A percentile compares a stretch with the other conserved stretches of the same genome.
These are phyloP conservation scores for Desmodesmus armatus DNA, from an alignment of 139 green algal species.

Conservation along the genomic window DNA sequence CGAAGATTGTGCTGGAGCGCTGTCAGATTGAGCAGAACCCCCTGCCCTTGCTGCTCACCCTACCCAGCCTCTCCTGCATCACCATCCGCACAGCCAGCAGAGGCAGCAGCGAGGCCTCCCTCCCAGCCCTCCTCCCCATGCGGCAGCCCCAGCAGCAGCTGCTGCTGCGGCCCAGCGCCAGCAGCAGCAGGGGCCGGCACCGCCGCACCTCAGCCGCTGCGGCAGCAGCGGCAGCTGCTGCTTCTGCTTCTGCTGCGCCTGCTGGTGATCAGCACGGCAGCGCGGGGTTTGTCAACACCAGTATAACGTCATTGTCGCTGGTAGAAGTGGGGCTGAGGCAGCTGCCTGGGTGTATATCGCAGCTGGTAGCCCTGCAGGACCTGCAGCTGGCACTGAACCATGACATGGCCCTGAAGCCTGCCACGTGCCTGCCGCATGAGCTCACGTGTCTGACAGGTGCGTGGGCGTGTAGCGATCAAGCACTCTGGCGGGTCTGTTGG, in stretches of 20 bases:
- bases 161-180: too few species aligned
- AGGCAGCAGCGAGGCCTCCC: not conserved
- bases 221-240: conserved; percentile 9
- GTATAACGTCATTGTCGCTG: not conserved
- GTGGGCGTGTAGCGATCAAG: too few species aligned
- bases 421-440: not conserved
- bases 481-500: too few species aligned
- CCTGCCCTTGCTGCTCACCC: conserved; percentile 28
- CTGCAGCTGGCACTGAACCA: conserved; percentile 32
- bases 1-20: conserved; percentile 28
- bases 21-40: conserved; percentile 35
- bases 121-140: conserved; percentile 22
- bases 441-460: conserved; percentile 5
- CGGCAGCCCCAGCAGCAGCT: conserved; percentile 27
- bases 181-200: not conserved
- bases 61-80: not conserved
- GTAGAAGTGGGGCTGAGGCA: conserved; percentile 15
- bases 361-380: conserved; percentile 27
- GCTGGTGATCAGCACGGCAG: not conserved
- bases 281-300: not conserved
- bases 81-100: not conserved
- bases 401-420: conserved; percentile 22
- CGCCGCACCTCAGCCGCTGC: not conserved
- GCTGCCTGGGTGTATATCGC: conserved; percentile 6
- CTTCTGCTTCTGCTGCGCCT: not conserved